phyloP scores from a whole-genome alignment of 1,139 yeast species.

The Spencermartinsiella ligniputridi region DNA sequence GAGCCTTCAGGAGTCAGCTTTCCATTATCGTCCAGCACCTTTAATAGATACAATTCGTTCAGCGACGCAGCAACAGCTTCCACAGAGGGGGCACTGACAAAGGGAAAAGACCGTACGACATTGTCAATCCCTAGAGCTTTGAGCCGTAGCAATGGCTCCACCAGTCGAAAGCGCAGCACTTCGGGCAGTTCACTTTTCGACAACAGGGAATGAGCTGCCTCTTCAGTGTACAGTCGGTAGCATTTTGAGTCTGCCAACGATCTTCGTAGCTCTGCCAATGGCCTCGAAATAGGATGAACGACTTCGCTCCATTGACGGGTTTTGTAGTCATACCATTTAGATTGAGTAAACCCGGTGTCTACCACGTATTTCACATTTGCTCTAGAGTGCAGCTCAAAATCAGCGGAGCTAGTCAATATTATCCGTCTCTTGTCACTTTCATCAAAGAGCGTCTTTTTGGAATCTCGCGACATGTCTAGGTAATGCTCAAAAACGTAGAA shows the following conservation, averaged over 20 bases:
- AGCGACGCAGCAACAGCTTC: constrained; percentile 69
- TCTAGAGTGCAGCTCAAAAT: neutral
- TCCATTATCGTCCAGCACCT: constrained; percentile 77
- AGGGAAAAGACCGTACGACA: constrained; percentile 73
- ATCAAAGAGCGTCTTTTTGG: neutral
- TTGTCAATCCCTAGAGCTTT: constrained; percentile 83
- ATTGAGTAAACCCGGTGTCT: constrained; percentile 58
- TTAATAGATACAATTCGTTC: constrained; percentile 48
- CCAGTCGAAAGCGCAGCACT: constrained; percentile 36
- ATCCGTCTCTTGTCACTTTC: neutral
- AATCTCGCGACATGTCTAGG: neutral
- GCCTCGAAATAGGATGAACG: constrained; percentile 18
- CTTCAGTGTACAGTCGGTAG: constrained; percentile 81
- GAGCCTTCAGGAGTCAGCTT: constrained; percentile 63
- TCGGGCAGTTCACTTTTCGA: neutral
- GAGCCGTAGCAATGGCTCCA: constrained; percentile 73
- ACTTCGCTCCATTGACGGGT: neutral
- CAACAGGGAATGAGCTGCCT: constrained; percentile 65
- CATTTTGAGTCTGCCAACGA: constrained; percentile 63
- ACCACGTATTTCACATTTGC: constrained; percentile 66
- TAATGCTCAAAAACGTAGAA: constrained; percentile 1
- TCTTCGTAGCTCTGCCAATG: constrained; percentile 19
- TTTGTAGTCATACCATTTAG: constrained; percentile 6
- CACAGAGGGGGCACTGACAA: constrained; percentile 89
- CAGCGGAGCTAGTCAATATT: neutral